Base-by-base conservation (phyloP, 176 grass and related monocot genomes). In the Zoysia japonica region DNA sequence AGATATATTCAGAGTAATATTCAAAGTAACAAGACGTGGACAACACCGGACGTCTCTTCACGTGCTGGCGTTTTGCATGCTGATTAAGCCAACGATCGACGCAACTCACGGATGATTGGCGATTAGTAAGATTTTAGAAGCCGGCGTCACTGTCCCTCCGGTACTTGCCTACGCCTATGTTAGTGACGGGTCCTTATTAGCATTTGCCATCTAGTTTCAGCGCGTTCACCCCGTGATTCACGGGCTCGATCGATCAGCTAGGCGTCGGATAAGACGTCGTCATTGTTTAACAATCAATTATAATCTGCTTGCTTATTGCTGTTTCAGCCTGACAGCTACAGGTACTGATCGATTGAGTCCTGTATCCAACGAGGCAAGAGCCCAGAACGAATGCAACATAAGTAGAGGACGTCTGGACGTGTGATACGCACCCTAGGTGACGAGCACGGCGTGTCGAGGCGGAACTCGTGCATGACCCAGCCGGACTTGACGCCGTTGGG, bases 401-500 rank as follows among this genome's bases (percentile, higher is more conserved):
- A 28, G 28, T 28, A 28, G 28, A 28, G 28, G 28, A 28, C 28
- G 28, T 28, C 28, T 28, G 28, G 28, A 28, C 28, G 28, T 28
- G 28, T 28, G 28, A 28, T 35, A 76, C 73, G 9, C 87, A 94
- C 92, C 89, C 74, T 89, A 1, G 89, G 77, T 11, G 86, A 73
- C 0, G 84, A 85, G 45, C 89, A 71, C 57, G 89, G 80, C 42
- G 68, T 59, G 71, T 94, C 88, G 16, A 94, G 86, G 2, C 92
- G 83, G 79, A 89, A 94, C 72, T 94, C 89, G 36, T 94, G 92
- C 89, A 94, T 94, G 77, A 94, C 73, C 92, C 92, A 94, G 63
- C 71, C 55, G 49, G 83, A 84, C 83, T 94, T 94, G 70, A 72
- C 43, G 11, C 92, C 89, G 15, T 87, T 89, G 14, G 92, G 92